A percentile compares a stretch with the other conserved stretches of the same genome.
Evolutionary conservation across 768 basidiomycete genomes (phyloP).

Genomic region (Gautieria morchelliformis): DNA sequence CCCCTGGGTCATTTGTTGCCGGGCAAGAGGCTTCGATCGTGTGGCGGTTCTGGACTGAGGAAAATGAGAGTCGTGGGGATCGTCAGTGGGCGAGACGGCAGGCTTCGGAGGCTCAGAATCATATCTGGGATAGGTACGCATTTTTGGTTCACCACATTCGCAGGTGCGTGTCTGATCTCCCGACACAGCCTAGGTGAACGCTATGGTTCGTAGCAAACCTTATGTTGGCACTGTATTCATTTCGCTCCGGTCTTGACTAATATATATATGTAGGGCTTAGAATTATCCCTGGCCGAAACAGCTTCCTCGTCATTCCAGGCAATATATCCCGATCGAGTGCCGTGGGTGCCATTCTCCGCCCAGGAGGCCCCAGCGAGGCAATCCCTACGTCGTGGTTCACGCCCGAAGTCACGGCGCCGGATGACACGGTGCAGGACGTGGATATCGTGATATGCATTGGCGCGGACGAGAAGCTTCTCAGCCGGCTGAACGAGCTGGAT

Average conservation of each 20-base stretch:
- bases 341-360: conserved; percentile 69
- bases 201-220: conserved; percentile 29
- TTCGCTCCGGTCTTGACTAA: background rate
- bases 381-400: conserved; percentile 33
- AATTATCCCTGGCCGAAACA: conserved; percentile 71
- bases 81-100: conserved; percentile 78
- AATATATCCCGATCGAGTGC: conserved; percentile 79
- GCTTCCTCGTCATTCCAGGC: conserved; percentile 76
- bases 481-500: conserved; percentile 66
- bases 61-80: conserved; percentile 35
- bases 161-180: background rate
- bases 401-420: conserved; percentile 25
- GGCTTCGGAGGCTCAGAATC: conserved; percentile 87
- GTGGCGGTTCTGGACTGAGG: conserved; percentile 74
- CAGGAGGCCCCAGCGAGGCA: conserved; percentile 39
- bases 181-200: conserved; percentile 63
- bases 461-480: conserved; percentile 69
- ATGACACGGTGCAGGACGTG: conserved; percentile 30
- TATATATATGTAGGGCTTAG: conserved; percentile 35
- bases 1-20: conserved; percentile 77
- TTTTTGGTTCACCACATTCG: background rate
- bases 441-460: conserved; percentile 60
- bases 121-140: conserved; percentile 66
- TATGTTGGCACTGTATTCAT: background rate
- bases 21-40: conserved; percentile 75